phyloP scores from a whole-genome alignment of 83 land plant species.

The Picea abies region DNA sequence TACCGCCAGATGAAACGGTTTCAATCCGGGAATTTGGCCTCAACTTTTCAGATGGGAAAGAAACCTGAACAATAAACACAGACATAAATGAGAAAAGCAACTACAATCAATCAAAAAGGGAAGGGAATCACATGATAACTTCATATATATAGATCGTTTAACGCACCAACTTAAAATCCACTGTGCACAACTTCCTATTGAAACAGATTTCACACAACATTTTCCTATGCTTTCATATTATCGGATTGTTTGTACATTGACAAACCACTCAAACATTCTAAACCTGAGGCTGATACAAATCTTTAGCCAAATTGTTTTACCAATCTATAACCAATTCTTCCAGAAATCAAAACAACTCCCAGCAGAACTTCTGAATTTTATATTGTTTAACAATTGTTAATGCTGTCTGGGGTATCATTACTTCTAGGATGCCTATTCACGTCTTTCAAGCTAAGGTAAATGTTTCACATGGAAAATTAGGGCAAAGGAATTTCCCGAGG shows the following conservation, averaged over 20 bases:
- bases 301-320: background rate
- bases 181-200: no score
- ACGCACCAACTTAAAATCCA: no score
- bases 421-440: no score
- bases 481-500: background rate
- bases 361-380: background rate
- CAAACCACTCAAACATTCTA: no score
- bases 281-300: background rate
- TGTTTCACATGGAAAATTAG: no score
- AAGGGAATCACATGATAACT: background rate
- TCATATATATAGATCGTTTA: background rate
- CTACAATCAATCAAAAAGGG: background rate
- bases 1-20: background rate
- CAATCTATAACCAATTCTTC: background rate
- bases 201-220: no score
- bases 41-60: background rate
- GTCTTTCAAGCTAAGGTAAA: no score
- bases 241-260: no score
- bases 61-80: conserved; percentile 1
- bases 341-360: background rate
- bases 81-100: background rate
- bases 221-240: no score
- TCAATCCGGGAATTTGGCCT: background rate
- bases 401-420: no score
- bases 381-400: no score